A percentile compares a stretch with the other conserved stretches of the same genome.
Evolutionary conservation across 192 early-diverging fungal species (phyloP).

Genomic region (Tieghemiomyces parasiticus): DNA sequence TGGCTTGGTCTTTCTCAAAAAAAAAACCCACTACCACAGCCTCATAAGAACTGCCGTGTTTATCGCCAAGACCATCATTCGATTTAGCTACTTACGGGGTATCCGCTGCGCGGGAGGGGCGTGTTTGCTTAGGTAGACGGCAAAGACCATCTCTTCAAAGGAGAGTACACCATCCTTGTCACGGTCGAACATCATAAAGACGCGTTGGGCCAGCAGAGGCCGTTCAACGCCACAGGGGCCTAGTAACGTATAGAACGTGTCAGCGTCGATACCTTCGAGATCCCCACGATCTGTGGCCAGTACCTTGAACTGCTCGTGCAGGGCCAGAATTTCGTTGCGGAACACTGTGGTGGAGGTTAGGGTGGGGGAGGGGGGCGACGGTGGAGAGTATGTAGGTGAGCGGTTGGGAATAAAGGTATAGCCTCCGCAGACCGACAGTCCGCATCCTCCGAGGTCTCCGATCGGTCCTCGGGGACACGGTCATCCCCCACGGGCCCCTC

Average conservation of each 20-base stretch:
- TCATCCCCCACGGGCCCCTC: too few species aligned
- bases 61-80: too few species aligned
- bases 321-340: constrained; percentile 65
- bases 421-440: too few species aligned
- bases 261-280: constrained; percentile 54
- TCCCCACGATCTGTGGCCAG: constrained; percentile 48
- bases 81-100: constrained; percentile 42
- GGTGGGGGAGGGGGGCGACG: too few species aligned
- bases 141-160: constrained; percentile 71
- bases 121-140: constrained; percentile 68
- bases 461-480: too few species aligned
- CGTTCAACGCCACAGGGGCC: constrained; percentile 70
- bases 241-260: constrained; percentile 72
- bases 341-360: too few species aligned
- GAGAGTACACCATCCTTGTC: constrained; percentile 60
- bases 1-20: too few species aligned
- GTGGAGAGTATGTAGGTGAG: too few species aligned
- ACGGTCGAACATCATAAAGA: constrained; percentile 83
- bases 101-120: constrained; percentile 84
- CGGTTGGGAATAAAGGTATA: too few species aligned
- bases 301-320: constrained; percentile 77
- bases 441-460: too few species aligned
- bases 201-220: constrained; percentile 71
- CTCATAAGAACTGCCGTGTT: too few species aligned
- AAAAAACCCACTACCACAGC: too few species aligned